Evolutionary conservation across 2,329 filamentous ascomycete genomes (phyloP).

Genomic region (Calonectria ilicicola): DNA sequence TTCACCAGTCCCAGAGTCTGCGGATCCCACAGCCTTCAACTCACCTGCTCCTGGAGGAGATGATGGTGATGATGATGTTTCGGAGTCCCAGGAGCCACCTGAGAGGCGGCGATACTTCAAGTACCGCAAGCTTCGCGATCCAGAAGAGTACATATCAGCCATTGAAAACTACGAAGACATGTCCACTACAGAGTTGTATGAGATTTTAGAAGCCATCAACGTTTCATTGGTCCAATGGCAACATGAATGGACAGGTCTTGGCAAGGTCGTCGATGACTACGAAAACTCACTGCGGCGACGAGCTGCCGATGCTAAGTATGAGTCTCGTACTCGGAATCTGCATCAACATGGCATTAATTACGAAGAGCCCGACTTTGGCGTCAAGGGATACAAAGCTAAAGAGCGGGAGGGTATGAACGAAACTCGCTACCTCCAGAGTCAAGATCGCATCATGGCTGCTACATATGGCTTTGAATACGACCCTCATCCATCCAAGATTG

Average conservation of each 20-base stretch:
- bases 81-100: conserved; percentile 49
- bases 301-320: conserved; percentile 60
- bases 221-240: conserved; percentile 64
- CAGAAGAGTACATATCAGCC: conserved; percentile 60
- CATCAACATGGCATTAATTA: conserved; percentile 56
- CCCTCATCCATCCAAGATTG: conserved; percentile 67
- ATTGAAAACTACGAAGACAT: conserved; percentile 65
- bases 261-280: conserved; percentile 66
- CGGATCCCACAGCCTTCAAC: conserved; percentile 51
- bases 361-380: conserved; percentile 64
- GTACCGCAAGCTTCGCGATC: conserved; percentile 64
- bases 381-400: conserved; percentile 65
- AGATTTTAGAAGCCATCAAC: conserved; percentile 58
- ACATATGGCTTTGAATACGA: conserved; percentile 73
- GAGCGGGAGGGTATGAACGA: conserved; percentile 57
- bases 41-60: conserved; percentile 53
- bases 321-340: conserved; percentile 57
- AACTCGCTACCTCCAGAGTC: conserved; percentile 60
- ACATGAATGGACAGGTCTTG: conserved; percentile 63
- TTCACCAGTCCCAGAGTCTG: conserved; percentile 54
- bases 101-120: conserved; percentile 50
- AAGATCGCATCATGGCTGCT: conserved; percentile 70
- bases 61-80: conserved; percentile 52
- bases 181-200: conserved; percentile 58
- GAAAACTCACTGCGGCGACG: conserved; percentile 67